Evolutionary conservation across 192 early-diverging fungal genomes (phyloP).

Genomic region (Backusella westeae): DNA sequence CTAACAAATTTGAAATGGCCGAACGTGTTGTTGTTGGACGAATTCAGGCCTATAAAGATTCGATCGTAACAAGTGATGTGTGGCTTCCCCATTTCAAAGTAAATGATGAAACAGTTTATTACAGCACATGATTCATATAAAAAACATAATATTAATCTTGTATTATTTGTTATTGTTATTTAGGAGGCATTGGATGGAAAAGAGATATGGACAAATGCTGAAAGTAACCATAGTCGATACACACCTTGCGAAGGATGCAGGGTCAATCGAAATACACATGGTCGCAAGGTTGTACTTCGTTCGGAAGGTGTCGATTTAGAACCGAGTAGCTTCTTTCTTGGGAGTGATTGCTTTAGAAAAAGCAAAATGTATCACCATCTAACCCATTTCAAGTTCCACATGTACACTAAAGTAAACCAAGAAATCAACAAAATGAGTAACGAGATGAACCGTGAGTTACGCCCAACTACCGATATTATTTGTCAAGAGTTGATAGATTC

Average conservation of each 20-base stretch:
- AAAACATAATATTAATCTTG: neutral
- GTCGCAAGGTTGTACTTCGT: neutral
- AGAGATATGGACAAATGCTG: neutral
- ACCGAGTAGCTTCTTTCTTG: constrained; percentile 10
- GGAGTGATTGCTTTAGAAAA: constrained; percentile 11
- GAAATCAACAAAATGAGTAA: constrained; percentile 1
- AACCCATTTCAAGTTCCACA: constrained; percentile 12
- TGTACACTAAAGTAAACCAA: constrained; percentile 5
- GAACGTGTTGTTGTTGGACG: neutral
- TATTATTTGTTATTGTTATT: neutral
- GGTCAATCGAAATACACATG: constrained; percentile 7
- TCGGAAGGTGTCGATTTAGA: neutral
- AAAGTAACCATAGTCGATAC: neutral
- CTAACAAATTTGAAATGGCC: constrained; percentile 11
- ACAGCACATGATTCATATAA: neutral
- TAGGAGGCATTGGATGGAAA: constrained; percentile 11
- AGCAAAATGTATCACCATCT: constrained; percentile 9
- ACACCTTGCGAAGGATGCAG: constrained; percentile 11
- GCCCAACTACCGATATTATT: neutral
- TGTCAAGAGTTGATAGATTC: neutral
- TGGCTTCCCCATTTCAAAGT: constrained; percentile 13
- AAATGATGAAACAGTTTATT: neutral
- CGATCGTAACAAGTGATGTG: constrained; percentile 20
- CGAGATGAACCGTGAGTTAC: neutral
- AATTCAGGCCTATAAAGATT: constrained; percentile 13